Evolutionary conservation across 1,139 yeast species (phyloP).

Genomic region (Nematodospora anomalae): DNA sequence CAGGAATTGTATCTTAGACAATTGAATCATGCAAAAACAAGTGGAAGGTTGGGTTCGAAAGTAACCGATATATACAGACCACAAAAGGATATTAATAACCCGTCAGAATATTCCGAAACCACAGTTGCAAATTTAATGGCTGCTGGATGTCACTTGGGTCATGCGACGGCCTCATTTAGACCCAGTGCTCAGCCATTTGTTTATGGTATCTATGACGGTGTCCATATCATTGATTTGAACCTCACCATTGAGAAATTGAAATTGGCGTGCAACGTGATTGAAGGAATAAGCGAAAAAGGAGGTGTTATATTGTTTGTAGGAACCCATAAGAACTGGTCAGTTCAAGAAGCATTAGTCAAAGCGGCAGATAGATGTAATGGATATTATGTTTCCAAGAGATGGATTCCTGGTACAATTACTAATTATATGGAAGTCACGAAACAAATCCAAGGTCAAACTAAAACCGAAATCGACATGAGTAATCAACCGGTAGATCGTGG

Average conservation of each 20-base stretch:
- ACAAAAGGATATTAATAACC: conserved; percentile 60
- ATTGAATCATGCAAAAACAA: conserved; percentile 48
- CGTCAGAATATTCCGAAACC: conserved; percentile 55
- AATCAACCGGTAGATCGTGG: conserved; percentile 55
- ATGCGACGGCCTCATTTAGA: conserved; percentile 75
- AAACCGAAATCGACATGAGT: conserved; percentile 40
- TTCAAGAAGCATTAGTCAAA: conserved; percentile 68
- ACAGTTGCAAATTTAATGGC: conserved; percentile 74
- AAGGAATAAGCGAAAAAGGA: conserved; percentile 79
- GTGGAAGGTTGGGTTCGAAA: conserved; percentile 64
- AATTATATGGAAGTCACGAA: conserved; percentile 75
- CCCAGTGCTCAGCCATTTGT: conserved; percentile 86
- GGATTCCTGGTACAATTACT: conserved; percentile 96
- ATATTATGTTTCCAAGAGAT: conserved; percentile 77
- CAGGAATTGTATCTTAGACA: conserved; percentile 80
- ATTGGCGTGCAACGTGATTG: conserved; percentile 76
- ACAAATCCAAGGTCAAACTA: conserved; percentile 61
- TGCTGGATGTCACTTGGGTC: conserved; percentile 95
- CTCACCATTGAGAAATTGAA: conserved; percentile 74
- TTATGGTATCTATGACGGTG: conserved; percentile 84
- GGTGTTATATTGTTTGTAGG: conserved; percentile 87
- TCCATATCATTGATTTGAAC: conserved; percentile 86
- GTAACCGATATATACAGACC: conserved; percentile 67
- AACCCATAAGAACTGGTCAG: conserved; percentile 67
- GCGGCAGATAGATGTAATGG: conserved; percentile 82